phyloP scores from a whole-genome alignment of 768 basidiomycete genomes.

The Lactifluus volemus region DNA sequence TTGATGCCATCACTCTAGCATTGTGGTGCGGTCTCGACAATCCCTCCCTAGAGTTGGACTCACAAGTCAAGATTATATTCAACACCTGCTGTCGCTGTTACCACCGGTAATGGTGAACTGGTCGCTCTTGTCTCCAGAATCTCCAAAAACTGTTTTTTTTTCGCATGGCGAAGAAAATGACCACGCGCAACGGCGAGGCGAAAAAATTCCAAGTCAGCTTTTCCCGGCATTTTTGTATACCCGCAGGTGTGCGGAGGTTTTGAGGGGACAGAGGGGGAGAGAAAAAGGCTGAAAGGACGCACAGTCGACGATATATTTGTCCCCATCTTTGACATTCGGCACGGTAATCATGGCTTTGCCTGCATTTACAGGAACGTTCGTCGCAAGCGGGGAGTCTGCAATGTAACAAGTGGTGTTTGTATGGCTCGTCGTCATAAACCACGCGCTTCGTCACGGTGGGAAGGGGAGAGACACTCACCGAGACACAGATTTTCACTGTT shows the following conservation, averaged over 20 bases:
- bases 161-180: too few species aligned
- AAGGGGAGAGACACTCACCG: conserved; percentile 28
- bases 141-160: conserved; percentile 34
- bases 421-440: neutral
- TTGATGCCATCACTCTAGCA: too few species aligned
- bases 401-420: neutral
- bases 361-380: conserved; percentile 30
- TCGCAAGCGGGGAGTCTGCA: conserved; percentile 28
- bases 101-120: conserved; percentile 28
- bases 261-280: neutral
- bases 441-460: neutral
- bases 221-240: neutral
- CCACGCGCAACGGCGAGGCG: too few species aligned
- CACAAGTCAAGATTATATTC: neutral
- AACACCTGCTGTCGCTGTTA: too few species aligned
- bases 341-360: conserved; percentile 25
- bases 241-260: neutral
- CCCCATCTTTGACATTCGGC: conserved; percentile 26
- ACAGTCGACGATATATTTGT: conserved; percentile 35
- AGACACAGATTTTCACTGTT: conserved; percentile 37
- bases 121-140: conserved; percentile 39
- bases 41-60: neutral
- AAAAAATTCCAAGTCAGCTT: neutral
- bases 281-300: conserved; percentile 21
- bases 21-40: too few species aligned